These are phyloP conservation scores for Candida nemodendra DNA, from an alignment of 805 yeast genomes.

Conservation along the genomic window DNA sequence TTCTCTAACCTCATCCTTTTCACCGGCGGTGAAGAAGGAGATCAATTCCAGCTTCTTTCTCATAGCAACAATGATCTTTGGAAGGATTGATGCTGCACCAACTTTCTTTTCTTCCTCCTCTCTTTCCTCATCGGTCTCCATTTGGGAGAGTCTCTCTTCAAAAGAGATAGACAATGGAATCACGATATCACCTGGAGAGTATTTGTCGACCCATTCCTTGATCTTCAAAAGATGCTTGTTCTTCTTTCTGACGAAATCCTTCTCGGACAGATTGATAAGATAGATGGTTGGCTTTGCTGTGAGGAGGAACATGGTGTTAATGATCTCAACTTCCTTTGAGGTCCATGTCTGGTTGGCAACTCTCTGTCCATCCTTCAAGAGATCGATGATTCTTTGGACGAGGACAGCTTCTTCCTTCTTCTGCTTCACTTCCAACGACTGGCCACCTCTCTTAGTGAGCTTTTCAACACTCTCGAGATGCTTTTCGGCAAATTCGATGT, in stretches of 20 bases:
- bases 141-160: conserved; percentile 86
- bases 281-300: conserved; percentile 90
- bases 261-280: conserved; percentile 68
- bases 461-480: conserved; percentile 57
- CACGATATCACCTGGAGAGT: conserved; percentile 75
- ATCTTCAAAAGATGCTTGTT: conserved; percentile 54
- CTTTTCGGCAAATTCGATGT: conserved; percentile 81
- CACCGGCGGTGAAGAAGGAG: conserved; percentile 87
- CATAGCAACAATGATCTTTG: conserved; percentile 64
- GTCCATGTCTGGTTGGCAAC: conserved; percentile 62
- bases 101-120: conserved; percentile 35
- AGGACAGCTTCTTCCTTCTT: conserved; percentile 59
- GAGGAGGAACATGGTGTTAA: conserved; percentile 69
- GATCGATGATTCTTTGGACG: conserved; percentile 56
- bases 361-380: conserved; percentile 64
- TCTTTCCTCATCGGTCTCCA: conserved; percentile 64
- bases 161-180: conserved; percentile 91
- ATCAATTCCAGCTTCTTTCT: conserved; percentile 67
- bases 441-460: conserved; percentile 62
- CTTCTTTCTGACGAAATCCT: conserved; percentile 55
- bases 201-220: conserved; percentile 61
- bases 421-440: conserved; percentile 61
- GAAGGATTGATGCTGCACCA: conserved; percentile 50
- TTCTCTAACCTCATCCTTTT: conserved; percentile 71
- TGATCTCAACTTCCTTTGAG: conserved; percentile 59